Conservation (phyloP, 768 basidiomycete genomes). For the Stropharia rugosoannulata region DNA sequence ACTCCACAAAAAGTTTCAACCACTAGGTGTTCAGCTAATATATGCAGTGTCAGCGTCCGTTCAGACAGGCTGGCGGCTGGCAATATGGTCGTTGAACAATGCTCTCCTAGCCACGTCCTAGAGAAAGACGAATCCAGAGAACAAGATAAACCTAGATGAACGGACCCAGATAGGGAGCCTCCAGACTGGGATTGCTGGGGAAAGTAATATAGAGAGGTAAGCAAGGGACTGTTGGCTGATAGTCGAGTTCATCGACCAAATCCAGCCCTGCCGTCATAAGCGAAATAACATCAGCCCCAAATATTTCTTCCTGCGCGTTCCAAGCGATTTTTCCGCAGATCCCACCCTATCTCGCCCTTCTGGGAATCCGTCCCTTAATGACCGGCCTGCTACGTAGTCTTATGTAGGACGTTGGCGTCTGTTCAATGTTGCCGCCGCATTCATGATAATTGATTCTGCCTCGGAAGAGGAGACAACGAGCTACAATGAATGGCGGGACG, state of each 20-base stretch:
- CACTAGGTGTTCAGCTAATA: background rate
- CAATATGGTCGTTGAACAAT: background rate
- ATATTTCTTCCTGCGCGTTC: background rate
- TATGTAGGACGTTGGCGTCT: too few relatives aligned
- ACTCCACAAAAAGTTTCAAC: background rate
- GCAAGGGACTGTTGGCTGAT: background rate
- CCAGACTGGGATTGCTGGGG: background rate
- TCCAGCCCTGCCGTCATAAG: constrained; percentile 7
- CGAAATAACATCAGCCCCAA: constrained; percentile 9
- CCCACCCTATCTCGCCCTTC: background rate
- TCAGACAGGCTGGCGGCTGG: background rate
- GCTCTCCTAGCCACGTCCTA: background rate
- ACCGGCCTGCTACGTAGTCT: too few relatives aligned
- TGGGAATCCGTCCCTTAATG: background rate
- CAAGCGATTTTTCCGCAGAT: constrained; percentile 5
- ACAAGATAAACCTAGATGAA: background rate
- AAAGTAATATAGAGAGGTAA: background rate
- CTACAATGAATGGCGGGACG: too few relatives aligned
- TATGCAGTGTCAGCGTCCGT: background rate
- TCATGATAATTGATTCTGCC: too few relatives aligned
- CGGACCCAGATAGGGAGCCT: background rate
- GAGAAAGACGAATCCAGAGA: background rate
- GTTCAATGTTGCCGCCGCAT: too few relatives aligned
- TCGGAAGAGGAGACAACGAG: too few relatives aligned
- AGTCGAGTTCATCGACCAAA: background rate